Conservation (phyloP, 306 rosid genomes). For the Lithocarpus polystachyus region DNA sequence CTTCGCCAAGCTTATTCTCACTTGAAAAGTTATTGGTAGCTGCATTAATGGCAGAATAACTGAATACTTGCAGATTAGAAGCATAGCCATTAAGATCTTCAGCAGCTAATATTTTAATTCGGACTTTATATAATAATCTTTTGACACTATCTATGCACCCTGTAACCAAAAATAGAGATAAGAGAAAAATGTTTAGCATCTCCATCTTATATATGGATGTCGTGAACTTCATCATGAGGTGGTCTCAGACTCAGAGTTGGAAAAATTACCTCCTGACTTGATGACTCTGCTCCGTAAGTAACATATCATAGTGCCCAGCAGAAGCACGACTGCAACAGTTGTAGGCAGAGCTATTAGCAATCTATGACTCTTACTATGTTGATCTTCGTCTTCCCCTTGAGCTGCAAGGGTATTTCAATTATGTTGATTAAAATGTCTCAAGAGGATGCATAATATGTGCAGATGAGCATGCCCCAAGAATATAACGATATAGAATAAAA, state of each 20-base stretch:
- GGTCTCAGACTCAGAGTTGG: neutral
- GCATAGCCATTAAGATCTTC: conserved; percentile 20
- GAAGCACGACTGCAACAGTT: neutral
- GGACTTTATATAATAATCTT: neutral
- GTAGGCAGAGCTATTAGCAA: conserved; percentile 3
- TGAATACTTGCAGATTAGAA: conserved; percentile 29
- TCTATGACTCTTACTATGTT: neutral
- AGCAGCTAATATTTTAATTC: neutral
- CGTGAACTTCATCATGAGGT: neutral
- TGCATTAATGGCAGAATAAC: conserved; percentile 15
- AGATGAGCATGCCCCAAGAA: neutral
- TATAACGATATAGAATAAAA: too few relatives aligned
- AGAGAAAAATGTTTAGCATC: neutral
- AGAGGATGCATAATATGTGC: neutral
- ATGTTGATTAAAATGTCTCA: neutral
- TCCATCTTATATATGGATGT: neutral
- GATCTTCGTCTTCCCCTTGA: conserved; percentile 9
- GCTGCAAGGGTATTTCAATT: neutral
- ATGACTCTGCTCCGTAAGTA: neutral
- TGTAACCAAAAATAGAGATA: neutral
- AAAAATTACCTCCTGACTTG: neutral
- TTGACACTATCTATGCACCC: neutral
- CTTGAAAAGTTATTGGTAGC: conserved; percentile 35
- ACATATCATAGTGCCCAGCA: neutral
- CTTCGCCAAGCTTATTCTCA: conserved; percentile 48